Evolutionary conservation across 2,329 filamentous ascomycete species (phyloP), one percentile per base, ranked within the genome.

Genomic region (Fusarium nelsonii): DNA sequence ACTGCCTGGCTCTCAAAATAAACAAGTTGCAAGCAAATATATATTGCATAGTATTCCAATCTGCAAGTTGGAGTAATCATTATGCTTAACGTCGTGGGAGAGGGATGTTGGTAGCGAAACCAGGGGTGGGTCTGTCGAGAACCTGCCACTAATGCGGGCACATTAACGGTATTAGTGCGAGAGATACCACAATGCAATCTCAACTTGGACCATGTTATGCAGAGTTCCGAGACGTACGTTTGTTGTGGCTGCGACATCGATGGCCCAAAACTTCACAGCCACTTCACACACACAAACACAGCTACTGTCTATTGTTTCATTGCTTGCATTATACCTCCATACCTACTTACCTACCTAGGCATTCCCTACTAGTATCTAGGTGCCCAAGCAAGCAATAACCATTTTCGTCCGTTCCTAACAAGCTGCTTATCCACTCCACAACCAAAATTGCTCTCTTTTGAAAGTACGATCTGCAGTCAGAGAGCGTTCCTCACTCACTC

Each of bases 81-180:
- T 54, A 63, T 63, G 53, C 41, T 50, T 62, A 58, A 63, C 36
- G 58, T 58, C 58, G 55, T 70, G 51, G 39, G 30, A 44, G 37
- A 44, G 23, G 26, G 26, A 23, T 65, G 61, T 52, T 55, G 45
- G 63, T 64, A 68, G 64, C 69, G 67, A 68, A 70, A 68, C 65
- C 40, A 46, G 44, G 44, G 18, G 71, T 68, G 65, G 71, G 49
- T 41, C 69, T 32, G 32, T 40, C 30, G 7, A 53, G 53, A 43
- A 30, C 49, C 63, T 69, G 53, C 56, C 63, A 63, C 57, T 39
- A 65, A 65, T 59, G 62, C 60, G 53, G 60, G 43, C 52, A 58
- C 55, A 45, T 44, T 26, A 58, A 46, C 40, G 52, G 51, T 43
- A 40, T 64, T 36, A 37, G 49, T 54, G 48, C 23, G 48, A 39